Evolutionary conservation across 1,284 basidiomycete species (phyloP), one percentile per base, ranked within the genome.

Genomic region (Coniferiporia sulphurascens): DNA sequence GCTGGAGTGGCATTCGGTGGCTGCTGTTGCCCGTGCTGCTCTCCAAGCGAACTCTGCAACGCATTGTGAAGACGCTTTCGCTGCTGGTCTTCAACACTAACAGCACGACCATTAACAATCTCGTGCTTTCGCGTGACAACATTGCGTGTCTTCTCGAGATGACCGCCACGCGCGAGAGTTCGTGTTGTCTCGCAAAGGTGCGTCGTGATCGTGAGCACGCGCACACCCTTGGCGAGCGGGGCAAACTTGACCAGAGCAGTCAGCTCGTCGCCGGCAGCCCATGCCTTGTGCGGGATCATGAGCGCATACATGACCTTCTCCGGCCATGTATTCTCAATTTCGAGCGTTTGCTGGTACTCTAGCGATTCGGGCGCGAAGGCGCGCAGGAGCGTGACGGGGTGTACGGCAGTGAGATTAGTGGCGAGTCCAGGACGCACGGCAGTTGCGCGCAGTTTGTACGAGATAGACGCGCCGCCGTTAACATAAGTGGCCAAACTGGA

Each of bases 291-390:
- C 0, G 91, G 91, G 48, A 93, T 73, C 77, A 89, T 84, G 67
- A 95, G 84, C 6, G 87, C 86, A 73, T 95, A 95, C 90, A 94
- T 94, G 71, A 95, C 76, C 75, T 96, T 98, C 44, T 90, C 89
- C 0, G 95, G 94, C 95, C 95, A 98, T 12, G 93, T 95, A 72
- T 95, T 96, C 73, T 96, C 93, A 63, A 91, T 88, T 72, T 98
- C 95, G 61, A 96, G 82, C 1, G 93, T 94, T 72, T 97, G 94
- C 69, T 93, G 94, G 76, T 93, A 97, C 73, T 97, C 95, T 66
- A 96, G 82, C 1, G 94, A 89, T 64, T 95, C 93, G 2, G 83
- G 72, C 4, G 84, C 79, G 67, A 93, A 89, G 2, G 87, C 85
- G 59, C 93, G 85, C 52, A 89, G 67, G 63, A 97, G 76, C 61